Conservation (phyloP, 768 basidiomycete species). For the Auricularia sp. region DNA sequence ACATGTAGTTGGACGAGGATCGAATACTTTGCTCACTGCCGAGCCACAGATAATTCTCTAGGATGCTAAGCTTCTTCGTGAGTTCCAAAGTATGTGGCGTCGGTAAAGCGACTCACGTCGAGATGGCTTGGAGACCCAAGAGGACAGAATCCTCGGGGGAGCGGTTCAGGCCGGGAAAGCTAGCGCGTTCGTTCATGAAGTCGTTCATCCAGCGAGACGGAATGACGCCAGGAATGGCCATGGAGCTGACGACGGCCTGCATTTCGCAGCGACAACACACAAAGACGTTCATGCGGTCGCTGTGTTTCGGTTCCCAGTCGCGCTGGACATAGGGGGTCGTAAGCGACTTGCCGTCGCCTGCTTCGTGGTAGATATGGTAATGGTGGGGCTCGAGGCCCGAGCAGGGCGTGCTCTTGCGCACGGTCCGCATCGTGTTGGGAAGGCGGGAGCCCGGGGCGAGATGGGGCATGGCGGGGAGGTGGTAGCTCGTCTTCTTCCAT, state of each 20-base stretch:
- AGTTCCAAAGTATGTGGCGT: slow-evolving; percentile 5
- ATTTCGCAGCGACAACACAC: slow-evolving; percentile 78
- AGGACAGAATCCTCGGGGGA: slow-evolving; percentile 45
- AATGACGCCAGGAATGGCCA: slow-evolving; percentile 64
- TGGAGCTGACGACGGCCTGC: slow-evolving; percentile 55
- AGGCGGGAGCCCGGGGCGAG: slow-evolving; percentile 35
- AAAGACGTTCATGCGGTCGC: slow-evolving; percentile 27
- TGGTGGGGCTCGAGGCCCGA: slow-evolving; percentile 61
- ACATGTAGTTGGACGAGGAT: background rate
- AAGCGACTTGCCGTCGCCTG: slow-evolving; percentile 60
- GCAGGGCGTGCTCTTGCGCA: slow-evolving; percentile 35
- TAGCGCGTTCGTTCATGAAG: slow-evolving; percentile 49
- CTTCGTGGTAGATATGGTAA: slow-evolving; percentile 64
- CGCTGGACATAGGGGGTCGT: slow-evolving; percentile 47
- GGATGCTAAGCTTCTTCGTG: slow-evolving; percentile 34
- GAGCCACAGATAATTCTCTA: slow-evolving; percentile 70
- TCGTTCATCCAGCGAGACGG: slow-evolving; percentile 52
- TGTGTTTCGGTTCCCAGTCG: slow-evolving; percentile 48
- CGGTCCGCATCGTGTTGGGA: slow-evolving; percentile 48
- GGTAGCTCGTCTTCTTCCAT: slow-evolving; percentile 53
- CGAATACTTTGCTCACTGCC: slow-evolving; percentile 31
- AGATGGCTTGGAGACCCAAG: slow-evolving; percentile 53
- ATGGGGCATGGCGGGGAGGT: slow-evolving; percentile 52
- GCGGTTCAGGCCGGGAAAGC: slow-evolving; percentile 48
- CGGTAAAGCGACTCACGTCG: slow-evolving; percentile 38